Evolutionary conservation across 768 basidiomycete species (phyloP).

Genomic region (Hygrophorus pudorinus): DNA sequence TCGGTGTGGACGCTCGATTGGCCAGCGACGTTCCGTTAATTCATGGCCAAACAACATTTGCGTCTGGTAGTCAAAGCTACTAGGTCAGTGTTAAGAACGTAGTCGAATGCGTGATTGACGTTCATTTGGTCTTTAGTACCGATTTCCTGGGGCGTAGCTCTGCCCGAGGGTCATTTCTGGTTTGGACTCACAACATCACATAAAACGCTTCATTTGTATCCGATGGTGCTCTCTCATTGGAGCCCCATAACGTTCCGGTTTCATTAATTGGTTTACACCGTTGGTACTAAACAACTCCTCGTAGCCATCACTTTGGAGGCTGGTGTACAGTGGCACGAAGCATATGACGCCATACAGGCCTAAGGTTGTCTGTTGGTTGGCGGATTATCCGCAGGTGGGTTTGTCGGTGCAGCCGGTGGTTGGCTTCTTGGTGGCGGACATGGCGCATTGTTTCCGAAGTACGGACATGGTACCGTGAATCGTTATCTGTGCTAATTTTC

Average conservation of each 20-base stretch:
- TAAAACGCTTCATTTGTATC: conserved; percentile 21
- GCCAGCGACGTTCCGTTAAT: conserved; percentile 28
- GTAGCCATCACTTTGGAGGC: conserved; percentile 25
- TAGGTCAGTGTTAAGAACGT: conserved; percentile 4
- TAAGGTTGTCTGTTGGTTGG: conserved; percentile 35
- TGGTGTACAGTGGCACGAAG: conserved; percentile 37
- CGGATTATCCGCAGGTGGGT: conserved; percentile 26
- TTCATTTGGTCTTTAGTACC: conserved; percentile 9
- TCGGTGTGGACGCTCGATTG: conserved; percentile 30
- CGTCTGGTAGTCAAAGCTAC: conserved; percentile 17
- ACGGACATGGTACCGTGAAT: conserved; percentile 32
- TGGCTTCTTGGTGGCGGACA: conserved; percentile 42
- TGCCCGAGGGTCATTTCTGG: conserved; percentile 25
- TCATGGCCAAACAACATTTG: conserved; percentile 20
- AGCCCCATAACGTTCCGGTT: conserved; percentile 10
- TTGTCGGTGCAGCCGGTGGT: conserved; percentile 38
- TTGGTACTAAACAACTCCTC: background rate
- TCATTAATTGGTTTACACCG: background rate
- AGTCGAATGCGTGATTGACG: background rate
- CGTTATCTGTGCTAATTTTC: background rate
- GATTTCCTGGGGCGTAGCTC: conserved; percentile 30
- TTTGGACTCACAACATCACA: conserved; percentile 32
- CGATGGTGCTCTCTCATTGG: conserved; percentile 18
- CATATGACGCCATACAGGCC: conserved; percentile 28
- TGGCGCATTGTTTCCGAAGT: conserved; percentile 25